Evolutionary conservation across 352 stramenopile species (phyloP).

Genomic region (Pythium rhizo-oryzae): DNA sequence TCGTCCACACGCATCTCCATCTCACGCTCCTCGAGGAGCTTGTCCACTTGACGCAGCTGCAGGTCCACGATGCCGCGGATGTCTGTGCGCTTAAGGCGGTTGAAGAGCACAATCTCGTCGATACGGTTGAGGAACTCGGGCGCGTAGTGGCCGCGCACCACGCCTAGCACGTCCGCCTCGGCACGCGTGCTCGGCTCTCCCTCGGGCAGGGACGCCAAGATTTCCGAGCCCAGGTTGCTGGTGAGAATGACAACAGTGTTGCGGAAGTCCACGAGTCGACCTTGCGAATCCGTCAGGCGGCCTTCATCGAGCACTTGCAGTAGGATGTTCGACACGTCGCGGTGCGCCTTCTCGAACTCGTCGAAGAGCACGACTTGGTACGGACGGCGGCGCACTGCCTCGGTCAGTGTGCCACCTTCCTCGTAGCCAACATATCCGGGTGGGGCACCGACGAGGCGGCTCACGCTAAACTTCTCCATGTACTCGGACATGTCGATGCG

Average conservation of each 20-base stretch:
- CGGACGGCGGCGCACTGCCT: constrained; percentile 94
- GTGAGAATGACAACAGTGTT: constrained; percentile 99
- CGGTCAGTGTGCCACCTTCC: constrained; percentile 95
- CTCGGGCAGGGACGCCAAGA: constrained; percentile 71
- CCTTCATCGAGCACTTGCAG: constrained; percentile 98
- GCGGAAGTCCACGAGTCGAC: constrained; percentile 95
- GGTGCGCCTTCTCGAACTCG: constrained; percentile 98
- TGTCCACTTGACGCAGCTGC: constrained; percentile 88
- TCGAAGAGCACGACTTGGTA: constrained; percentile 98
- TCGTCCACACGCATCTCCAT: constrained; percentile 76
- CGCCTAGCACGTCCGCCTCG: constrained; percentile 85
- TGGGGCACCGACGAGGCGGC: constrained; percentile 91
- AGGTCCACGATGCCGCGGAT: constrained; percentile 93
- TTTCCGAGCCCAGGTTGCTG: constrained; percentile 94
- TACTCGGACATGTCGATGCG: constrained; percentile 99
- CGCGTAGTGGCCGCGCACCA: constrained; percentile 92
- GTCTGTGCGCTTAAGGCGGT: constrained; percentile 87
- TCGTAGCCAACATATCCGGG: constrained; percentile 97
- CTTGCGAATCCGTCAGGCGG: constrained; percentile 96
- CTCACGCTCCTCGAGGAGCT: constrained; percentile 70
- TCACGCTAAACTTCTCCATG: constrained; percentile 96
- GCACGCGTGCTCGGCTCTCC: constrained; percentile 56
- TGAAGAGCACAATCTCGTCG: constrained; percentile 97
- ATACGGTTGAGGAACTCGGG: constrained; percentile 97
- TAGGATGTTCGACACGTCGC: constrained; percentile 95